A percentile compares a stretch with the other conserved stretches of the same genome.
phyloP scores from a whole-genome alignment of 1,284 basidiomycete species.

The Nidula niveotomentosa region DNA sequence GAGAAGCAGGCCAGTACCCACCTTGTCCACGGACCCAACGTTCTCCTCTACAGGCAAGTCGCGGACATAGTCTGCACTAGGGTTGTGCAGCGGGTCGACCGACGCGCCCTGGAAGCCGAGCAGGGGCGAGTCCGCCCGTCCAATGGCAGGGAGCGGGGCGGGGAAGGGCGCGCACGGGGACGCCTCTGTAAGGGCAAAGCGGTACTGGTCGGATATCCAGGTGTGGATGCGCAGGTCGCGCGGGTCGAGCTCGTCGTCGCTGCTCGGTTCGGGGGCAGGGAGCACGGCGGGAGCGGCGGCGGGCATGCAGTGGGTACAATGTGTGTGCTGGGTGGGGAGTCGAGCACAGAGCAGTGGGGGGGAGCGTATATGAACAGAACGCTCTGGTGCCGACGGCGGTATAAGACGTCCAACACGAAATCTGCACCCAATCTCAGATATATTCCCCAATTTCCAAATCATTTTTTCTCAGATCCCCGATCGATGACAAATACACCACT shows the following conservation, averaged over 20 bases:
- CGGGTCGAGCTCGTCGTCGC: neutral
- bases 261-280: neutral
- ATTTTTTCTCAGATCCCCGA: too few relatives aligned
- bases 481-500: too few relatives aligned
- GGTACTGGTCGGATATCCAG: neutral
- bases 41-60: slow-evolving; percentile 7
- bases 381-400: too few relatives aligned
- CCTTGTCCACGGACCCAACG: slow-evolving; percentile 1
- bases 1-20: neutral
- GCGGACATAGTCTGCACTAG: slow-evolving; percentile 8
- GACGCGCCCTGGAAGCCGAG: slow-evolving; percentile 12
- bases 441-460: too few relatives aligned
- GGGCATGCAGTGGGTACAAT: too few relatives aligned
- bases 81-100: slow-evolving; percentile 12
- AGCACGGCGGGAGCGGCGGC: neutral
- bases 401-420: too few relatives aligned
- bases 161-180: neutral
- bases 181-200: neutral
- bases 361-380: too few relatives aligned
- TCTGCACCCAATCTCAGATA: too few relatives aligned
- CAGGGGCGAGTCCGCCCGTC: slow-evolving; percentile 15
- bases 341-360: too few relatives aligned
- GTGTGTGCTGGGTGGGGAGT: too few relatives aligned
- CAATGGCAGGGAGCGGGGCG: neutral
- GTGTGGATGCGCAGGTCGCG: neutral